A percentile compares a stretch with the other conserved stretches of the same genome.
phyloP scores from a whole-genome alignment of 169 alveolate species.

The Cryptosporidium baileyi region DNA sequence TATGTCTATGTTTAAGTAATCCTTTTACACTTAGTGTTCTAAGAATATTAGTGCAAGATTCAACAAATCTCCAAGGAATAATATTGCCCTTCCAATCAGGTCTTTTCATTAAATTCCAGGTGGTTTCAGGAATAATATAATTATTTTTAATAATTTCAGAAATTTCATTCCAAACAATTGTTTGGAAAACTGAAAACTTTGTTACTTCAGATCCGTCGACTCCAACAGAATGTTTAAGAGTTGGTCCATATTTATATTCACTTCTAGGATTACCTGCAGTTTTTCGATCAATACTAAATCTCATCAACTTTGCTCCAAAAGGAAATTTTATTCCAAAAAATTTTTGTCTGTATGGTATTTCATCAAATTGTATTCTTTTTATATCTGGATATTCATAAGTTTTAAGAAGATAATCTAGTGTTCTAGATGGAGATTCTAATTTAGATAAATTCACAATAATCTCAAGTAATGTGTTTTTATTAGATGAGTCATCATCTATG shows the following conservation, averaged over 20 bases:
- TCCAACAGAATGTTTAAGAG: conserved; percentile 53
- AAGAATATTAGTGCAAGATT: conserved; percentile 53
- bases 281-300: conserved; percentile 32
- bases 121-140: conserved; percentile 32
- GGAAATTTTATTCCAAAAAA: conserved; percentile 36
- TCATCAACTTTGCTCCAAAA: conserved; percentile 58
- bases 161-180: conserved; percentile 45
- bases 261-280: conserved; percentile 59
- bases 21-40: conserved; percentile 42
- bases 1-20: conserved; percentile 10
- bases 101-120: conserved; percentile 36
- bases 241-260: conserved; percentile 39
- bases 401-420: background rate
- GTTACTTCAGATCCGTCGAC: conserved; percentile 68
- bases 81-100: conserved; percentile 40
- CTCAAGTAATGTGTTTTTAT: background rate
- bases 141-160: background rate
- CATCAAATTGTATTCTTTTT: conserved; percentile 3
- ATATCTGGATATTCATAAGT: conserved; percentile 35
- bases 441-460: background rate
- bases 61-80: conserved; percentile 67
- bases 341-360: conserved; percentile 22
- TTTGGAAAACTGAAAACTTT: conserved; percentile 26
- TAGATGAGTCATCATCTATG: conserved; percentile 12
- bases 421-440: background rate